Base-by-base conservation (phyloP, 2,329 filamentous ascomycete genomes). In the Gnomoniopsis sp. region DNA sequence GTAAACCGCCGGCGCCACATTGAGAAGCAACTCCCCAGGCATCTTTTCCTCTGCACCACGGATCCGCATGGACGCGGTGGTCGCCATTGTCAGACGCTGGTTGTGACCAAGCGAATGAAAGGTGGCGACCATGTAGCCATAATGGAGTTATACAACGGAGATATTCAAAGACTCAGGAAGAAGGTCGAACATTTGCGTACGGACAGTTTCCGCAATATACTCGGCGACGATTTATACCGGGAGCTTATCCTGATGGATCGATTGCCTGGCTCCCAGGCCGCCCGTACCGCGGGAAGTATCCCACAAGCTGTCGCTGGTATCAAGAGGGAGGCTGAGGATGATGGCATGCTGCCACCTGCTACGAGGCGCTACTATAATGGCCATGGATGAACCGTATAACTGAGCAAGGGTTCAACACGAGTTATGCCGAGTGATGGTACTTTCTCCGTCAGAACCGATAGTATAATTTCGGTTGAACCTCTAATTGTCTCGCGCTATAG, bases 321-420 rank as follows among this genome's bases (percentile, higher is more conserved):
- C 1, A 57, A 51, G 54, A 34, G 54, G 48, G 38, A 51, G 22
- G 54, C 54, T 11, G 54, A 33, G 33, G 48, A 46, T 6, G 54
- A 57, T 38, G 34, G 34, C n/a, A n/a, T n/a, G n/a, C n/a, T n/a
- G n/a, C n/a, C n/a, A n/a, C n/a, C n/a, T n/a, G n/a, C n/a, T n/a
- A n/a, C n/a, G n/a, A n/a, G n/a, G n/a, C n/a, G n/a, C n/a, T n/a
- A n/a, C n/a, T n/a, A n/a, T n/a, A n/a, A n/a, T n/a, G n/a, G n/a
- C n/a, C n/a, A n/a, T n/a, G n/a, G n/a, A n/a, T n/a, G n/a, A n/a
- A n/a, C n/a, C n/a, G n/a, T n/a, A n/a, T n/a, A n/a, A n/a, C n/a
- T n/a, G n/a, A n/a, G n/a, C n/a, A n/a, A n/a, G n/a, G n/a, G n/a
- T n/a, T n/a, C n/a, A n/a, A n/a, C n/a, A n/a, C n/a, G n/a, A n/a